These are phyloP conservation scores for Metschnikowia picachoensis DNA, from an alignment of 805 yeast species.

Conservation along the genomic window DNA sequence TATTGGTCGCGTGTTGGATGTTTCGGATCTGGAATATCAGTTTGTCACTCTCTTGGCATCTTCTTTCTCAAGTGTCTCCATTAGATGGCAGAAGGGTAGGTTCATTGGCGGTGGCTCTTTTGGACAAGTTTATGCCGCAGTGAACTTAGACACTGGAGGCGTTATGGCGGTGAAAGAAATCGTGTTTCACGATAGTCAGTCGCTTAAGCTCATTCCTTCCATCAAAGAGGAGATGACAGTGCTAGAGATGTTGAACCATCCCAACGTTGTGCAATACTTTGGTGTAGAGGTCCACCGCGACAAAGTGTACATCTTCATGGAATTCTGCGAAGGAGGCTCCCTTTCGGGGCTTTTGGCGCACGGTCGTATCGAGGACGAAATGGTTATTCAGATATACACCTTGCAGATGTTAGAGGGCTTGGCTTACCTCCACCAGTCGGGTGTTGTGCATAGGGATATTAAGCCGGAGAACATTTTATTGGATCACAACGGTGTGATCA, in stretches of 20 bases:
- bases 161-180: slow-evolving; percentile 97
- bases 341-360: slow-evolving; percentile 79
- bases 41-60: slow-evolving; percentile 83
- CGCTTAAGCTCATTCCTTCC: slow-evolving; percentile 77
- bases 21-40: slow-evolving; percentile 81
- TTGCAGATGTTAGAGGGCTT: slow-evolving; percentile 92
- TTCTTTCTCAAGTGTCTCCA: slow-evolving; percentile 81
- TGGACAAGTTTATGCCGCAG: slow-evolving; percentile 90
- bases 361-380: slow-evolving; percentile 93
- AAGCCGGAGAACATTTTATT: slow-evolving; percentile 91
- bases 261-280: slow-evolving; percentile 91
- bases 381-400: slow-evolving; percentile 85
- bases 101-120: slow-evolving; percentile 94
- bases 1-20: slow-evolving; percentile 88
- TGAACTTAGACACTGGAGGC: slow-evolving; percentile 91
- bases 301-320: slow-evolving; percentile 94
- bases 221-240: slow-evolving; percentile 97
- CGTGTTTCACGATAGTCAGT: slow-evolving; percentile 80
- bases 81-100: slow-evolving; percentile 95
- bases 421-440: slow-evolving; percentile 89
- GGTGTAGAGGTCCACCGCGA: slow-evolving; percentile 98
- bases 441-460: slow-evolving; percentile 94
- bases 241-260: slow-evolving; percentile 90
- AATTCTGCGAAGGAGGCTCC: slow-evolving; percentile 94
- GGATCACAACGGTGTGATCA: slow-evolving; percentile 89